Percentiles rank a stretch among this genome's conserved stretches.
Conservation (phyloP, 2,329 filamentous ascomycete species). For the Talaromyces funiculosus region DNA sequence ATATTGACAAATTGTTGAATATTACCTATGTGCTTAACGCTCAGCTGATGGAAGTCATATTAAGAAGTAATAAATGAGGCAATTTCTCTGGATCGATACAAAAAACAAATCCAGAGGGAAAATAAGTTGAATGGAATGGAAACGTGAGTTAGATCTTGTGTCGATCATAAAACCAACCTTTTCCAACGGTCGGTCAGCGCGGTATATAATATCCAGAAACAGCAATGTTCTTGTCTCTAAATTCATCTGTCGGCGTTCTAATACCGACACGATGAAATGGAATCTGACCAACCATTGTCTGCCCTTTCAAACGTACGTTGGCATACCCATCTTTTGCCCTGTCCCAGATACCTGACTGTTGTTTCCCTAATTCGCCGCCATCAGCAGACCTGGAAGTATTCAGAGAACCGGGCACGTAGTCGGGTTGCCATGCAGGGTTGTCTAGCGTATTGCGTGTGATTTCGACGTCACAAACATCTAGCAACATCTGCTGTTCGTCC, state of each 20-base stretch:
- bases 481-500: conserved; percentile 31
- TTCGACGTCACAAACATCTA: conserved; percentile 36
- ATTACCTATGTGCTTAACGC: background rate
- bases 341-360: conserved; percentile 30
- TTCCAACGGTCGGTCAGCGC: background rate
- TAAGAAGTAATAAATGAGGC: background rate
- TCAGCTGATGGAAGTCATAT: background rate
- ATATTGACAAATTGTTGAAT: background rate
- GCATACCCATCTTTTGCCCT: conserved; percentile 45
- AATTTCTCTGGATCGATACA: background rate
- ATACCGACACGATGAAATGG: conserved; percentile 57
- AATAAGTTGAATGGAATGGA: background rate
- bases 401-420: conserved; percentile 17
- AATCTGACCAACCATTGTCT: conserved; percentile 53
- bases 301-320: conserved; percentile 46
- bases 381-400: conserved; percentile 25
- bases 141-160: background rate
- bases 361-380: background rate
- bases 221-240: conserved; percentile 42
- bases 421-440: conserved; percentile 36
- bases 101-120: background rate
- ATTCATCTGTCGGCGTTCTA: conserved; percentile 39
- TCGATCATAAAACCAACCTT: background rate
- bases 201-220: conserved; percentile 36
- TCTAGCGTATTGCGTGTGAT: conserved; percentile 33